A percentile compares a stretch with the other conserved stretches of the same genome.
Evolutionary conservation across 208 protist genomes (phyloP).

Genomic region (Phytomonas sp.): DNA sequence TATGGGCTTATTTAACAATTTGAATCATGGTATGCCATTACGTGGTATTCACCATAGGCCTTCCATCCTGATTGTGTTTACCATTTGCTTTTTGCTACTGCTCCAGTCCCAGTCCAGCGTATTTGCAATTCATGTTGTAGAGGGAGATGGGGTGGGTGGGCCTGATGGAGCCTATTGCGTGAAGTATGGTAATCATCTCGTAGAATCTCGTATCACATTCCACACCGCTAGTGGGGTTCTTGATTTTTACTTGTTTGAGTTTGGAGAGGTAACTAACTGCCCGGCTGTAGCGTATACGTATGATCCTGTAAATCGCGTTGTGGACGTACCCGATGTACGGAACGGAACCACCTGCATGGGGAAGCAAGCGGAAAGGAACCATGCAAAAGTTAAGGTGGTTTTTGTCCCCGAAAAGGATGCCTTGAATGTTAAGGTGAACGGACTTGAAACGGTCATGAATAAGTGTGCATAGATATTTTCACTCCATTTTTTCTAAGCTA

Average conservation of each 20-base stretch:
- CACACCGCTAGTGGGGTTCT: slow-evolving; percentile 15
- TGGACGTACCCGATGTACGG: slow-evolving; percentile 19
- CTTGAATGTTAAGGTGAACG: slow-evolving; percentile 39
- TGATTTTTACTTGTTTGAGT: slow-evolving; percentile 41
- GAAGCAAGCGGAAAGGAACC: slow-evolving; percentile 25
- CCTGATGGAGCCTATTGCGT: slow-evolving; percentile 47
- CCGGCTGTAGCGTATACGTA: slow-evolving; percentile 59
- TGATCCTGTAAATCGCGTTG: slow-evolving; percentile 29
- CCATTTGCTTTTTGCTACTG: slow-evolving; percentile 1
- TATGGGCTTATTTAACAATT: not conserved
- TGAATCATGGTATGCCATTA: not conserved
- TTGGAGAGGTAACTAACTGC: slow-evolving; percentile 35
- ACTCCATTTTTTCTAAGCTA: slow-evolving; percentile 2
- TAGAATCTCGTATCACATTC: slow-evolving; percentile 32
- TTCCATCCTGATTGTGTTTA: not conserved
- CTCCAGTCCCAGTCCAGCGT: not conserved
- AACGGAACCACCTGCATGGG: slow-evolving; percentile 70
- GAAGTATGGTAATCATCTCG: slow-evolving; percentile 32
- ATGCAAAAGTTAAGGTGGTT: slow-evolving; percentile 25
- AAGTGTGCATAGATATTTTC: not conserved
- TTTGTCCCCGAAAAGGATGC: slow-evolving; percentile 38
- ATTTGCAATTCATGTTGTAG: not conserved
- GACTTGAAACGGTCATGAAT: slow-evolving; percentile 3
- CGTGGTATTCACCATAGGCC: not conserved
- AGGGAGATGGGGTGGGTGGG: slow-evolving; percentile 6